Conservation (phyloP, 768 basidiomycete species). For the Lentinus tigrinus region DNA sequence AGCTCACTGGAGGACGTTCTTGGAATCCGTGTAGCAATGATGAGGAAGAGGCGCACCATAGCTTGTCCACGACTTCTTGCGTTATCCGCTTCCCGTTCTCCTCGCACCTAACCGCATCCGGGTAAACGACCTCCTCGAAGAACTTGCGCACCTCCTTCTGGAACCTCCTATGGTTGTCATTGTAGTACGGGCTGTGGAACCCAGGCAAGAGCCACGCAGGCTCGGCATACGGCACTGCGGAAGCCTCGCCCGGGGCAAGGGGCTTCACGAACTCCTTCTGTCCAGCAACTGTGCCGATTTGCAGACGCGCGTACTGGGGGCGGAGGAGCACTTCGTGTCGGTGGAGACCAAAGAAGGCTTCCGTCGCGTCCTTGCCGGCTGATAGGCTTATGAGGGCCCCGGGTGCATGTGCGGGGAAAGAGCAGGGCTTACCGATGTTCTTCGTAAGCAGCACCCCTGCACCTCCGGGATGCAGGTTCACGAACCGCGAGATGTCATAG, state of each 20-base stretch:
- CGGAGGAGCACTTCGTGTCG: slow-evolving; percentile 75
- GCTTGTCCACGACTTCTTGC: slow-evolving; percentile 80
- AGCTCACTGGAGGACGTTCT: slow-evolving; percentile 47
- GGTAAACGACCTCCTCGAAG: slow-evolving; percentile 68
- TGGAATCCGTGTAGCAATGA: not conserved
- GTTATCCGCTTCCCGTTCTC: slow-evolving; percentile 85
- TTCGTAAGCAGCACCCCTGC: slow-evolving; percentile 67
- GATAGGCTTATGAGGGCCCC: not conserved
- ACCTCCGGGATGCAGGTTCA: slow-evolving; percentile 85
- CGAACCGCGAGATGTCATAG: slow-evolving; percentile 80
- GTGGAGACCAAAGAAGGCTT: slow-evolving; percentile 84
- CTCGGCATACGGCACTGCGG: slow-evolving; percentile 81
- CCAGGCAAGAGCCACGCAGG: slow-evolving; percentile 75
- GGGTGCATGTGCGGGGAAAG: not conserved
- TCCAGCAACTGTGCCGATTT: slow-evolving; percentile 61
- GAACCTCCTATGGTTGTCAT: slow-evolving; percentile 68
- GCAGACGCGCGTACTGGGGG: slow-evolving; percentile 70
- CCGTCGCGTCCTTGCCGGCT: slow-evolving; percentile 76
- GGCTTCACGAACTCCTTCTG: slow-evolving; percentile 55
- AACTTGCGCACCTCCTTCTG: slow-evolving; percentile 77
- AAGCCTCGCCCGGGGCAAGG: slow-evolving; percentile 60
- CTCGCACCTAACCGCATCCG: slow-evolving; percentile 78
- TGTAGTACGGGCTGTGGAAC: slow-evolving; percentile 77
- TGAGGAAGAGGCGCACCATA: slow-evolving; percentile 55
- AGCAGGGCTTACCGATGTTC: slow-evolving; percentile 52